These are phyloP conservation scores for Colletotrichum abscissum DNA, from an alignment of 2,329 filamentous ascomycete genomes.

Conservation along the genomic window DNA sequence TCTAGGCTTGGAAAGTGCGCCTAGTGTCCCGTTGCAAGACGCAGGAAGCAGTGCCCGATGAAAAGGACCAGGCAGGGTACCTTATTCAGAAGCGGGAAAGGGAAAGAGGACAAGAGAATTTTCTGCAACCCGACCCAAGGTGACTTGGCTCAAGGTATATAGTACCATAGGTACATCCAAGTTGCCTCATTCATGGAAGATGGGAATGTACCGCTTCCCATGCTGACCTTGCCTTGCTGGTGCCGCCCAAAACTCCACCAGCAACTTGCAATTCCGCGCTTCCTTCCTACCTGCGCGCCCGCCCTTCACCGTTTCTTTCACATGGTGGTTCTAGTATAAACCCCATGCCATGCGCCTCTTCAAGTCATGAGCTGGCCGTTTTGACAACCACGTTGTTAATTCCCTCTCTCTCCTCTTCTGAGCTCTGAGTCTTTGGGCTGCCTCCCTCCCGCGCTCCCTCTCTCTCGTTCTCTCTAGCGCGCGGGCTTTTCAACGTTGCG, in stretches of 20 bases:
- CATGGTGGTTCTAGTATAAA: conserved; percentile 16
- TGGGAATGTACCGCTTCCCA: background rate
- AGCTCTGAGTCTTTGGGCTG: background rate
- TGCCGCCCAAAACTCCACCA: conserved; percentile 30
- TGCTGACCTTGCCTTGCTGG: background rate
- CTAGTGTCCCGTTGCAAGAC: background rate
- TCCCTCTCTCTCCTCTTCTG: background rate
- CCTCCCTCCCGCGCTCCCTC: background rate
- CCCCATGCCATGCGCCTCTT: background rate
- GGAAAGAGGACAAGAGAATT: background rate
- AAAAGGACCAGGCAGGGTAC: background rate
- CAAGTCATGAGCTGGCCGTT: background rate
- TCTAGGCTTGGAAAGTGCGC: conserved; percentile 12
- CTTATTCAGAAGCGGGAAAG: background rate
- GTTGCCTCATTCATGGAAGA: background rate
- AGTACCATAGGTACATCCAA: background rate
- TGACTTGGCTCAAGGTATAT: background rate
- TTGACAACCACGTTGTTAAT: background rate
- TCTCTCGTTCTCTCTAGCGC: background rate
- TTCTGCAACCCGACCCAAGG: conserved; percentile 1
- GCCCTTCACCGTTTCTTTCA: conserved; percentile 25
- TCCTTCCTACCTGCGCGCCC: background rate
- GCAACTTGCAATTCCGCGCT: background rate
- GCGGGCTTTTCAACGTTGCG: background rate
- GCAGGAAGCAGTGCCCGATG: background rate